Conservation (phyloP, 805 yeast species). For the Candida oleophila region DNA sequence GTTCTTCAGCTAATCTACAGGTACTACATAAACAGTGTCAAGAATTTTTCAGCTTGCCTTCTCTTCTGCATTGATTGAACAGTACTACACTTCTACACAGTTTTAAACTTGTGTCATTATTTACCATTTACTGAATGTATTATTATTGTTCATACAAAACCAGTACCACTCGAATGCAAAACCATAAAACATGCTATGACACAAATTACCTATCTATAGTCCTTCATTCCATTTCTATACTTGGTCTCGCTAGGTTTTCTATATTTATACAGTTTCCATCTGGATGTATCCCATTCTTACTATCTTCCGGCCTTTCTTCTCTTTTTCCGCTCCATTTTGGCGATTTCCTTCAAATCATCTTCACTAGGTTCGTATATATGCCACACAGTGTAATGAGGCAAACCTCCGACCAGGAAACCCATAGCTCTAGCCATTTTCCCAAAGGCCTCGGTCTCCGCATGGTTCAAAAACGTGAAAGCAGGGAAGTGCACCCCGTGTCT, state of each 20-base stretch:
- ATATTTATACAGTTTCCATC: neutral
- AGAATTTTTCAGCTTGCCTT: too few species aligned
- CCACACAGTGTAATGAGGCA: slow-evolving; percentile 89
- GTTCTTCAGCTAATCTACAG: too few species aligned
- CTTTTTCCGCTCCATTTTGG: slow-evolving; percentile 64
- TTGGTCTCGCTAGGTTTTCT: neutral
- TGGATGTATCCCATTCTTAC: neutral
- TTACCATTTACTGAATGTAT: too few species aligned
- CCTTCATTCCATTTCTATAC: neutral
- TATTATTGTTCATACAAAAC: too few species aligned
- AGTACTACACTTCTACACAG: too few species aligned
- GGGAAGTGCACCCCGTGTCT: slow-evolving; percentile 83
- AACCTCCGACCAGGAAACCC: slow-evolving; percentile 83
- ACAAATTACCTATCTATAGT: neutral
- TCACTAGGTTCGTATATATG: slow-evolving; percentile 89
- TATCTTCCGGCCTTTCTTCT: slow-evolving; percentile 34
- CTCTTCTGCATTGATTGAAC: too few species aligned
- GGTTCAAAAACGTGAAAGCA: slow-evolving; percentile 79
- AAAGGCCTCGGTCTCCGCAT: slow-evolving; percentile 86
- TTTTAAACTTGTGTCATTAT: too few species aligned
- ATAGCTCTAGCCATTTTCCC: slow-evolving; percentile 76
- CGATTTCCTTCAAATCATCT: slow-evolving; percentile 72
- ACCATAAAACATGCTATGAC: neutral
- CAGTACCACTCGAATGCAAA: too few species aligned
- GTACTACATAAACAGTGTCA: too few species aligned